Conservation (phyloP, 2,329 filamentous ascomycete genomes). For the Aspergillus clavatus region DNA sequence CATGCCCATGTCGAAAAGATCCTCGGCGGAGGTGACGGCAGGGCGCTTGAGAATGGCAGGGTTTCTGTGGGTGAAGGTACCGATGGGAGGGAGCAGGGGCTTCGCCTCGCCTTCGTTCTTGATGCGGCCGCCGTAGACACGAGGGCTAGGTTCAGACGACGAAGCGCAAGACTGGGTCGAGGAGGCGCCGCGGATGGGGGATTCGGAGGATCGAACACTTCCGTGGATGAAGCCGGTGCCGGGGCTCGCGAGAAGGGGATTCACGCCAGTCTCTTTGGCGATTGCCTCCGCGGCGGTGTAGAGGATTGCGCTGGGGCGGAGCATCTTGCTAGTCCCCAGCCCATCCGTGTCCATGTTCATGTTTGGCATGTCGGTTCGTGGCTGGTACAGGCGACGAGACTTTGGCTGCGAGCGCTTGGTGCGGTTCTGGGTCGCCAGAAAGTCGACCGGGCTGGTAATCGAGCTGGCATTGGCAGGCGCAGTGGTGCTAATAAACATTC, state of each 20-base stretch:
- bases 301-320: neutral
- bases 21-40: conserved; percentile 12
- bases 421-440: conserved; percentile 5
- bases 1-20: conserved; percentile 4
- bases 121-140: conserved; percentile 5
- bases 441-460: conserved; percentile 8
- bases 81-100: conserved; percentile 11
- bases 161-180: conserved; percentile 12
- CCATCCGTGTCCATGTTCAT: neutral
- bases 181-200: conserved; percentile 16
- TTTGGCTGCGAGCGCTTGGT: conserved; percentile 13
- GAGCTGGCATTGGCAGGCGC: conserved; percentile 6
- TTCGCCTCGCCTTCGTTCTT: conserved; percentile 7
- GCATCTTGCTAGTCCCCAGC: neutral
- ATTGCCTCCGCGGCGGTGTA: conserved; percentile 8
- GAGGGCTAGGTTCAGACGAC: conserved; percentile 17
- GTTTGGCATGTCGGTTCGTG: conserved; percentile 6
- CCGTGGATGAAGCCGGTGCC: conserved; percentile 7
- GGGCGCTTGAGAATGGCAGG: conserved; percentile 8
- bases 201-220: conserved; percentile 10
- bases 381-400: conserved; percentile 21
- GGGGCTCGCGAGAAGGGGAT: conserved; percentile 12
- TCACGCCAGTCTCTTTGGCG: conserved; percentile 10
- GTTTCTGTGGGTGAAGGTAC: conserved; percentile 4
- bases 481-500: conserved; percentile 13